Evolutionary conservation across 495 filamentous ascomycete genomes (phyloP).

Genomic region (Sphaerosporella brunnea): DNA sequence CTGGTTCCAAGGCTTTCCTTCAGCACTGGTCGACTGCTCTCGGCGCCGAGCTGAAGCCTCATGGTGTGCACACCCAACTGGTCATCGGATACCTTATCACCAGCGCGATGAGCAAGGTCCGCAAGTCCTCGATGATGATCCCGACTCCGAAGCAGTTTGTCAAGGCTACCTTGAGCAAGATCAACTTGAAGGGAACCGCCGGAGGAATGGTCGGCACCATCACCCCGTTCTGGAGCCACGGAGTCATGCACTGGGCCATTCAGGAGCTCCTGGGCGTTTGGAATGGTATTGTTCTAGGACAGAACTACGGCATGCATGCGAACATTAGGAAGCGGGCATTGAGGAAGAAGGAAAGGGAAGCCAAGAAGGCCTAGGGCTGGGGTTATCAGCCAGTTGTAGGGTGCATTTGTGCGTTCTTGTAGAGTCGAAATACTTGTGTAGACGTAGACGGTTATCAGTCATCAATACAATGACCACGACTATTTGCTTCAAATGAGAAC

Average conservation of each 20-base stretch:
- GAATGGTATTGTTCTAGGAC: slow-evolving; percentile 40
- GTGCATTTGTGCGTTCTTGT: too few relatives aligned
- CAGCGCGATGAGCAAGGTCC: slow-evolving; percentile 89
- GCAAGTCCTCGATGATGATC: slow-evolving; percentile 53
- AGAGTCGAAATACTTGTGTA: too few relatives aligned
- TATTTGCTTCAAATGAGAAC: too few relatives aligned
- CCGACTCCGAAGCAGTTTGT: slow-evolving; percentile 75
- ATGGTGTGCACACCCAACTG: slow-evolving; percentile 69
- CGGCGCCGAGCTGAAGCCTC: slow-evolving; percentile 57
- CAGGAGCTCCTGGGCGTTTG: slow-evolving; percentile 51
- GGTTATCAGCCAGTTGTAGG: too few relatives aligned
- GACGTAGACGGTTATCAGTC: too few relatives aligned
- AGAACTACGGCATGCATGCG: slow-evolving; percentile 69
- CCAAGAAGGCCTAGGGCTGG: slow-evolving; percentile 19
- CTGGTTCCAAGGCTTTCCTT: slow-evolving; percentile 92
- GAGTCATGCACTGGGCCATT: slow-evolving; percentile 68
- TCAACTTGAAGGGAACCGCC: slow-evolving; percentile 60
- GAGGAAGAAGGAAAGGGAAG: slow-evolving; percentile 70
- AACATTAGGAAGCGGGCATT: slow-evolving; percentile 73
- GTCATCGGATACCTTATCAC: slow-evolving; percentile 83
- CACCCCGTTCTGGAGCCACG: slow-evolving; percentile 87
- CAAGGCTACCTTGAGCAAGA: slow-evolving; percentile 53
- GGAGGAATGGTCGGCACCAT: slow-evolving; percentile 60
- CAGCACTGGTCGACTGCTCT: slow-evolving; percentile 89
- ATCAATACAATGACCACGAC: too few relatives aligned